Base-by-base conservation (phyloP, 1,139 yeast species). In the Pichia cactophila region DNA sequence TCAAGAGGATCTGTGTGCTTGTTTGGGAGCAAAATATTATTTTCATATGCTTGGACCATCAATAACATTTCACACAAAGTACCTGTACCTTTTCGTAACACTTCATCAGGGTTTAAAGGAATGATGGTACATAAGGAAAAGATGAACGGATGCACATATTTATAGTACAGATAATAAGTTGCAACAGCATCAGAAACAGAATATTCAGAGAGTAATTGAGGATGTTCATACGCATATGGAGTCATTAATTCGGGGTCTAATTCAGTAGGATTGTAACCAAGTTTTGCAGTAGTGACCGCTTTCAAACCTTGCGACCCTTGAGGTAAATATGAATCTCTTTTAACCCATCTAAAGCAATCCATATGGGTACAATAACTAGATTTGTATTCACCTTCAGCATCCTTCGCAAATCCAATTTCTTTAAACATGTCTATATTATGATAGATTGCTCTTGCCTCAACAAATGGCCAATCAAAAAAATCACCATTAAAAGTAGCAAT, bases 131-230 rank as follows among this genome's bases (percentile, higher is more conserved):
- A 90, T 54, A 94, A 78, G 2, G 98, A 94, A 64, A 94, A 90
- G 60, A 94, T 86, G 69, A 94, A 94, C 1, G 98, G 98, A 67
- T 90, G 97, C 43, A 94, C 97, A 63, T 92, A 94, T 66, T 94
- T 94, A 80, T 86, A 90, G 70, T 90, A 94, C 46, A 94, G 73
- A 65, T 94, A 94, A 64, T 90, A 94, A 1, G 99, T 94, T 6
- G 98, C 98, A 44, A 94, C 98, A 4, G 99, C 99, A 75, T 94
- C 99, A 50, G 98, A 94, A 28, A 94, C 99, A 0, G 98, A 94
- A 67, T 94, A 94, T 64, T 94, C 98, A 0, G 98, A 87, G 53
- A 94, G 69, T 4, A 85, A 69, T 63, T 94, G 98, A 0, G 99
- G 98, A 58, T 85, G 81, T 61, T 90, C 96, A 56, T 82, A 81